phyloP scores from a whole-genome alignment of 1,284 basidiomycete genomes.

The Pseudozyma tsukubaensis region DNA sequence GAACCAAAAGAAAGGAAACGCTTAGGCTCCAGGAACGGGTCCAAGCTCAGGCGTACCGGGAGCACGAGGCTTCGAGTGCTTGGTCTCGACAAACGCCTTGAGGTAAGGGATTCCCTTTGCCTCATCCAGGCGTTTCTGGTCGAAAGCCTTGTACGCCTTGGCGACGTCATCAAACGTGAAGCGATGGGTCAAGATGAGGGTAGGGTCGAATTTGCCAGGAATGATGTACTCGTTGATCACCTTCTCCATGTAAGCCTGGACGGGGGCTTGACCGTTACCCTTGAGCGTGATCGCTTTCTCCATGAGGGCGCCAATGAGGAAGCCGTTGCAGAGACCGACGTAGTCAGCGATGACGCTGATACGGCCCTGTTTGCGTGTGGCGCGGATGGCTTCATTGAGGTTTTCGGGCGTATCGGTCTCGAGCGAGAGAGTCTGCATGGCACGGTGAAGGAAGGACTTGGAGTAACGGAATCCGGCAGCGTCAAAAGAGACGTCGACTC shows the following conservation, averaged over 20 bases:
- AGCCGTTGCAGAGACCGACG: conserved; percentile 71
- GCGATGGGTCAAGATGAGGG: conserved; percentile 72
- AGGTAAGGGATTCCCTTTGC: conserved; percentile 40
- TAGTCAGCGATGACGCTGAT: conserved; percentile 53
- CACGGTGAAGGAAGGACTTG: conserved; percentile 73
- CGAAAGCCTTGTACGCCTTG: conserved; percentile 47
- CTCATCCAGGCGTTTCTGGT: conserved; percentile 48
- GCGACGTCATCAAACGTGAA: conserved; percentile 61
- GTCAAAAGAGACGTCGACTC: conserved; percentile 52
- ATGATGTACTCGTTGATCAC: conserved; percentile 70
- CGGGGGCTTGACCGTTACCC: conserved; percentile 73
- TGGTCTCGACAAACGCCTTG: conserved; percentile 64
- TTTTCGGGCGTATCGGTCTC: conserved; percentile 82
- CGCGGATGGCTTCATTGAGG: conserved; percentile 76
- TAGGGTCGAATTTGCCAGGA: conserved; percentile 78
- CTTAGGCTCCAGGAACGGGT: conserved; percentile 28
- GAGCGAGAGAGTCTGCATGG: conserved; percentile 78
- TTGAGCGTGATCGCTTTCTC: conserved; percentile 73
- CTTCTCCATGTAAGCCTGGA: conserved; percentile 80
- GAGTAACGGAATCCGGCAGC: conserved; percentile 57
- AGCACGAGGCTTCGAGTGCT: conserved; percentile 44
- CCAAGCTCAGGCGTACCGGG: conserved; percentile 47
- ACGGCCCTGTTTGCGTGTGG: conserved; percentile 73
- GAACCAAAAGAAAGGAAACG: too few species aligned
- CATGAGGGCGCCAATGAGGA: conserved; percentile 82